phyloP scores from a whole-genome alignment of 2,329 filamentous ascomycete species.

The Sporothrix euskadiensis region DNA sequence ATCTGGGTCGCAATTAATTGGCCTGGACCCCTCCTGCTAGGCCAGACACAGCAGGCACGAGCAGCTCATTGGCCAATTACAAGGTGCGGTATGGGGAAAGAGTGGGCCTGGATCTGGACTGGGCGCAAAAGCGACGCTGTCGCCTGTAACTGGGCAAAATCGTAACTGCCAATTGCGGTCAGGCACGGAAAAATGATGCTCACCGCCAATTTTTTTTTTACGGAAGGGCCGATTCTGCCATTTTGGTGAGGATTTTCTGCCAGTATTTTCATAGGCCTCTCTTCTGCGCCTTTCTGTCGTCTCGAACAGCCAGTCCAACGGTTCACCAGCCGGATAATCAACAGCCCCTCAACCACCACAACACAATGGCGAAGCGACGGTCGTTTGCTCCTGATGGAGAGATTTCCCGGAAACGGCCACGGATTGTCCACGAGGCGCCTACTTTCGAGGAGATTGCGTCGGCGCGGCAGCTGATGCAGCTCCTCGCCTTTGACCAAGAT shows the following conservation, averaged over 20 bases:
- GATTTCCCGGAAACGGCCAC: conserved; percentile 55
- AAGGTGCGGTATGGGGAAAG: neutral
- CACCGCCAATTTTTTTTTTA: conserved; percentile 27
- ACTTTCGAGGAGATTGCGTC: conserved; percentile 63
- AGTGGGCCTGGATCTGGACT: neutral
- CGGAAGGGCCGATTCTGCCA: conserved; percentile 5
- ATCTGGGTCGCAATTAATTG: conserved; percentile 17
- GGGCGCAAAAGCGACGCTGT: neutral
- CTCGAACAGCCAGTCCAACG: conserved; percentile 11
- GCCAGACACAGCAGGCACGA: conserved; percentile 10
- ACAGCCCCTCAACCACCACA: neutral
- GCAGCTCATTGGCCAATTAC: conserved; percentile 15
- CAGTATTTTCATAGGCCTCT: conserved; percentile 13
- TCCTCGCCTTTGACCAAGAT: conserved; percentile 72
- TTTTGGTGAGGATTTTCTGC: conserved; percentile 14
- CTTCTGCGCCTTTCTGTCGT: neutral
- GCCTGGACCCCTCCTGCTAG: conserved; percentile 21
- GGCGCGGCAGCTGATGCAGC: conserved; percentile 65
- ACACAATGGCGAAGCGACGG: conserved; percentile 50
- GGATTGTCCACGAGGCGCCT: conserved; percentile 57
- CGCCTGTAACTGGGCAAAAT: neutral
- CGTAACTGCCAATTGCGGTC: conserved; percentile 19
- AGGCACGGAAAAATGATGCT: conserved; percentile 13
- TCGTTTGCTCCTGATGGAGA: conserved; percentile 44
- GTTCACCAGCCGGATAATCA: neutral